phyloP scores from a whole-genome alignment of 768 basidiomycete species.

The Gloeophyllum trabeum region DNA sequence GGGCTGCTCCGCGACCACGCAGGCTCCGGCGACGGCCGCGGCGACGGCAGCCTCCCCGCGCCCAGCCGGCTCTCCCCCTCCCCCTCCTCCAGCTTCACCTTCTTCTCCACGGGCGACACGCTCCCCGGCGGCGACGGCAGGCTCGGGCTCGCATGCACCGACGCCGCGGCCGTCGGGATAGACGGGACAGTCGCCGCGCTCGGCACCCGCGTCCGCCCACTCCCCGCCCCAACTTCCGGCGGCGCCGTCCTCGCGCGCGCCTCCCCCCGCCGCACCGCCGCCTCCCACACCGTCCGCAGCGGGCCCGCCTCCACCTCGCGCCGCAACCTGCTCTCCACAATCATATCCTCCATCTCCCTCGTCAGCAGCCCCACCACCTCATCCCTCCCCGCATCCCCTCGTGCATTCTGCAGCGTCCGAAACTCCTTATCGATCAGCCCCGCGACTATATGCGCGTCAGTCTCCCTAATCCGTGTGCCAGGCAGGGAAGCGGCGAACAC shows the following conservation, averaged over 20 bases:
- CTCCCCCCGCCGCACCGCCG: neutral
- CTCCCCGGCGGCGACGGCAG: neutral
- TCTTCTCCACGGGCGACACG: neutral
- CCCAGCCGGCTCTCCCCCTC: neutral
- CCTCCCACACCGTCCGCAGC: neutral
- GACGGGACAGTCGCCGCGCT: neutral
- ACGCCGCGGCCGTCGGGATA: neutral
- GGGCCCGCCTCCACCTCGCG: neutral
- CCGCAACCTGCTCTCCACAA: conserved; percentile 47
- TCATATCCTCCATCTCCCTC: conserved; percentile 51
- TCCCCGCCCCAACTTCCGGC: too few relatives aligned
- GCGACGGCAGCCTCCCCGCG: neutral
- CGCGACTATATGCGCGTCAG: conserved; percentile 14
- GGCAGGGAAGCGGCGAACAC: conserved; percentile 6
- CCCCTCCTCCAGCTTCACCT: neutral
- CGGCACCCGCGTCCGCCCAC: neutral
- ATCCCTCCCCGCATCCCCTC: neutral
- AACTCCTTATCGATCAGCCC: too few relatives aligned
- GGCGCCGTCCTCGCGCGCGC: neutral
- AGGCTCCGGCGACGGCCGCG: neutral
- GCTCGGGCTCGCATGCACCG: neutral
- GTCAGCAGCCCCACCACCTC: conserved; percentile 28
- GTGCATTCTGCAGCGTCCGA: too few relatives aligned
- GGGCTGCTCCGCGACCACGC: too few relatives aligned
- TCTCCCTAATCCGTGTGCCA: neutral